Evolutionary conservation across 192 early-diverging fungal genomes (phyloP).

Genomic region (Coemansia aciculifera): DNA sequence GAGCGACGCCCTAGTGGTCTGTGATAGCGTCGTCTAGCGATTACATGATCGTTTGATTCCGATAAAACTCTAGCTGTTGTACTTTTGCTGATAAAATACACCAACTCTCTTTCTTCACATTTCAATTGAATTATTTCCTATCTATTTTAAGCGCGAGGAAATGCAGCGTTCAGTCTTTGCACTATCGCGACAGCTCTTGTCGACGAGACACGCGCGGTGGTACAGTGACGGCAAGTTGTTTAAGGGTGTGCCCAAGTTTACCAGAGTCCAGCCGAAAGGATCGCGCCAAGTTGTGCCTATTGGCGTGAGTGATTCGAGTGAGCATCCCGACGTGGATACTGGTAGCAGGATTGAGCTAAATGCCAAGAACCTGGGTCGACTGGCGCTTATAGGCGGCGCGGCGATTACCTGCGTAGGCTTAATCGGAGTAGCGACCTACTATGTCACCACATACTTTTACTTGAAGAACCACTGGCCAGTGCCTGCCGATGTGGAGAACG

Average conservation of each 20-base stretch:
- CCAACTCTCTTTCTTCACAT: background rate
- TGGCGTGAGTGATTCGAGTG: background rate
- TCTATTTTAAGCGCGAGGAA: background rate
- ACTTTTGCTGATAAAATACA: background rate
- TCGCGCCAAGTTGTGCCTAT: background rate
- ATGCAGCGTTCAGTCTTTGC: constrained; percentile 5
- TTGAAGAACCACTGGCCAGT: constrained; percentile 30
- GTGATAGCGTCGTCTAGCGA: constrained; percentile 15
- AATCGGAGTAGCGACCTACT: constrained; percentile 24
- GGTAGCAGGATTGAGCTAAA: constrained; percentile 22
- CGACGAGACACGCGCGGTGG: background rate
- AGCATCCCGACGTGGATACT: constrained; percentile 8
- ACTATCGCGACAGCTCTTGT: background rate
- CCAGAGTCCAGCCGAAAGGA: constrained; percentile 22
- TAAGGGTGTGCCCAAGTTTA: constrained; percentile 47
- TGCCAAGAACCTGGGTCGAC: constrained; percentile 15
- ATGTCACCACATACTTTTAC: constrained; percentile 31
- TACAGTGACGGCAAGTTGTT: constrained; percentile 30
- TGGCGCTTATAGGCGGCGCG: constrained; percentile 12
- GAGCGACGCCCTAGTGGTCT: constrained; percentile 30
- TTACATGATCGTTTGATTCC: background rate
- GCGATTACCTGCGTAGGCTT: constrained; percentile 13
- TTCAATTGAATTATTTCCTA: background rate
- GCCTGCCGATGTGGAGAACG: constrained; percentile 20
- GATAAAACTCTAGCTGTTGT: background rate